A percentile compares a stretch with the other conserved stretches of the same genome.
Evolutionary conservation across 2,329 filamentous ascomycete species (phyloP).

Genomic region (Colletotrichum tamarilloi): DNA sequence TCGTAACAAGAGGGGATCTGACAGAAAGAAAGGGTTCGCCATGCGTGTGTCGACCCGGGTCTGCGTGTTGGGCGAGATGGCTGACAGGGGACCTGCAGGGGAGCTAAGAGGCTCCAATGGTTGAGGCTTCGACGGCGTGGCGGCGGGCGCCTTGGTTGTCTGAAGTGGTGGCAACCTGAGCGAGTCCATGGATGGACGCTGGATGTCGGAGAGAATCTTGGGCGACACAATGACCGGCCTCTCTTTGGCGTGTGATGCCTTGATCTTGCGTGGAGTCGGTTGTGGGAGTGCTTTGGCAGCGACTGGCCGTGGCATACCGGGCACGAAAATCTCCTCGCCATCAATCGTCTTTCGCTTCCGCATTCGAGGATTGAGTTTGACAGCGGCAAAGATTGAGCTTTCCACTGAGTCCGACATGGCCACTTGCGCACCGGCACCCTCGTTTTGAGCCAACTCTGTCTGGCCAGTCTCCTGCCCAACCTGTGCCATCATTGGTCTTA

Average conservation of each 20-base stretch:
- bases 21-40: background rate
- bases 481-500: background rate
- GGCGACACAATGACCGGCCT: slow-evolving; percentile 9
- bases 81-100: slow-evolving; percentile 13
- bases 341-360: slow-evolving; percentile 60
- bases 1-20: slow-evolving; percentile 6
- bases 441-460: background rate
- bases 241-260: background rate
- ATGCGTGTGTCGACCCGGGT: background rate
- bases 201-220: slow-evolving; percentile 27
- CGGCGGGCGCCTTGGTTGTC: background rate
- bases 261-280: slow-evolving; percentile 32
- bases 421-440: background rate
- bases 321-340: slow-evolving; percentile 44
- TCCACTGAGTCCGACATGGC: slow-evolving; percentile 10
- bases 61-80: slow-evolving; percentile 20
- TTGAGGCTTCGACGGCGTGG: slow-evolving; percentile 8
- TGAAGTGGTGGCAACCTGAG: slow-evolving; percentile 14
- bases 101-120: slow-evolving; percentile 19
- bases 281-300: slow-evolving; percentile 38
- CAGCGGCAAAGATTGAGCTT: slow-evolving; percentile 62
- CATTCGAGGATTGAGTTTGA: slow-evolving; percentile 60
- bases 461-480: background rate
- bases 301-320: slow-evolving; percentile 1
- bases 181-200: slow-evolving; percentile 8